Conservation (phyloP, 2,329 filamentous ascomycete species). For the Elsinoe batatas region DNA sequence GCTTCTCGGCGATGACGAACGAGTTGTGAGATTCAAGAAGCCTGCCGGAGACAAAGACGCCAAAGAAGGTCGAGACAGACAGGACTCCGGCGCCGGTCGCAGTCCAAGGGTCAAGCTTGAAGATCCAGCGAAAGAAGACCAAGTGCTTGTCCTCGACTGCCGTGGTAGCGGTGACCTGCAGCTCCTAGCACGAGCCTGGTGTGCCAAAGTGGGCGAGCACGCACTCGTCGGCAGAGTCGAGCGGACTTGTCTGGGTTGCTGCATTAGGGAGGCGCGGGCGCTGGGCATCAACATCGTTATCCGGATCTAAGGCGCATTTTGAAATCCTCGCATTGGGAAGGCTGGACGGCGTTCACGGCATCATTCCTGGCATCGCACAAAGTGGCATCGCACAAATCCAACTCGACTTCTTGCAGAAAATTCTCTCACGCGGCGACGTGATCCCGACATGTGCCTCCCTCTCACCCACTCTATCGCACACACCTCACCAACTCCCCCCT, state of each 20-base stretch:
- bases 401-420: no score
- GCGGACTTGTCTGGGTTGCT: slow-evolving; percentile 62
- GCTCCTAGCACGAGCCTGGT: slow-evolving; percentile 61
- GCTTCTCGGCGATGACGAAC: slow-evolving; percentile 16
- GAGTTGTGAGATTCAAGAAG: not conserved
- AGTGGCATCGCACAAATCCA: no score
- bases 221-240: slow-evolving; percentile 58
- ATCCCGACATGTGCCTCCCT: no score
- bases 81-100: slow-evolving; percentile 7
- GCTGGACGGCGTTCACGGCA: not conserved
- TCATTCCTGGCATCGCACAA: not conserved
- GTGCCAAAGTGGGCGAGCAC: slow-evolving; percentile 64
- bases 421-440: no score
- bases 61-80: not conserved
- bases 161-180: slow-evolving; percentile 56
- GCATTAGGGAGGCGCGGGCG: slow-evolving; percentile 63
- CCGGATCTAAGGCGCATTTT: slow-evolving; percentile 23
- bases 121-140: slow-evolving; percentile 18
- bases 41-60: slow-evolving; percentile 11
- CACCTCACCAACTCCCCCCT: no score
- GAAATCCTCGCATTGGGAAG: not conserved
- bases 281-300: slow-evolving; percentile 59
- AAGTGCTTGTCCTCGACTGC: slow-evolving; percentile 36
- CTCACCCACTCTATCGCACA: no score
- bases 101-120: slow-evolving; percentile 14